Percentiles rank a stretch among this genome's conserved stretches.
Evolutionary conservation across 2,329 filamentous ascomycete species (phyloP).

Genomic region (Botryotinia narcissicola): DNA sequence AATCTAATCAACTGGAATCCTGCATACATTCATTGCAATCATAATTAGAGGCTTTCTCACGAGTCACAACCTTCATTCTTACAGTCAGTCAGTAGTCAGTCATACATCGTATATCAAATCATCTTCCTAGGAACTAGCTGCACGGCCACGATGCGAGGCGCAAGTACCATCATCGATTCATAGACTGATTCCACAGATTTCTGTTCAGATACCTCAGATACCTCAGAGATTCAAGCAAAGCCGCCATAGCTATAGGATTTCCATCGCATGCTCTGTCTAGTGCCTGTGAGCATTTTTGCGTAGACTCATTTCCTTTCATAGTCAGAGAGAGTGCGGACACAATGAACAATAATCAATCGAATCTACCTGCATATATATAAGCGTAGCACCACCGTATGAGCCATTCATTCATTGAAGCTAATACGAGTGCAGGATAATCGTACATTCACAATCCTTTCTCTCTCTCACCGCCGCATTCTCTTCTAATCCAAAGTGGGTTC

Average conservation of each 20-base stretch:
- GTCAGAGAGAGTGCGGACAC: not conserved
- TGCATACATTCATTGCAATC: not conserved
- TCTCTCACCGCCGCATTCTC: not conserved
- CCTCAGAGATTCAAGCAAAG: not conserved
- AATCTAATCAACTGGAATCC: not conserved
- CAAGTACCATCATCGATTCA: not conserved
- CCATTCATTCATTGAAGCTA: not conserved
- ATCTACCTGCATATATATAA: not conserved
- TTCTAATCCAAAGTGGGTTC: not conserved
- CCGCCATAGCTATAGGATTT: not conserved
- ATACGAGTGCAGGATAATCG: not conserved
- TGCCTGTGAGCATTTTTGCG: not conserved
- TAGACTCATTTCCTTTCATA: not conserved
- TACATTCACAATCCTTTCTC: not conserved
- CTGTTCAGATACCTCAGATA: not conserved
- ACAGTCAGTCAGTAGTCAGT: not conserved
- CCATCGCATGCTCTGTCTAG: not conserved
- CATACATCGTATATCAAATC: not conserved
- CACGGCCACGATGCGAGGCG: not conserved
- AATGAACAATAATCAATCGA: not conserved
- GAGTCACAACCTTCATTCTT: not conserved
- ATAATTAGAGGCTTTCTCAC: not conserved
- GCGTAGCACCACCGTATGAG: not conserved
- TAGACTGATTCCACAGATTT: not conserved
- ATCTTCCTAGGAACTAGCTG: not conserved